Base-by-base conservation (phyloP, 495 filamentous ascomycete genomes). In the Xylaria flabelliformis region DNA sequence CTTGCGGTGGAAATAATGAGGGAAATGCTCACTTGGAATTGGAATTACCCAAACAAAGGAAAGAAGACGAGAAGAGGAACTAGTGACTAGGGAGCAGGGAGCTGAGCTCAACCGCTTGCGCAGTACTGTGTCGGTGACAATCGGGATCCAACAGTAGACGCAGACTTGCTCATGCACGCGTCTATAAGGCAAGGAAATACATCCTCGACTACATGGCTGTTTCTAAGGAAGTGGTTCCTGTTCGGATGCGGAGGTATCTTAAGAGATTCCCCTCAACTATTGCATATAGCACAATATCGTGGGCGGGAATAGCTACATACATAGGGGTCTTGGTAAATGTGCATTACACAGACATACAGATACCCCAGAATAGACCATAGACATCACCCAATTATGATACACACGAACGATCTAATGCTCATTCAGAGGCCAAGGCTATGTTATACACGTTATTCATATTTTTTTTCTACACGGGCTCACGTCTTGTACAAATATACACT, bases 401-500 rank as follows among this genome's bases (percentile, higher is more conserved):
- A 46, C 63, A 32, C 17, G 32, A 48, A 9, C 21, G 12, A 26
- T 26, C 9, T 21, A n/a, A 51, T 24, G 15, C 10, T 2, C 13
- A 42, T 15, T 2, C n/a, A 0, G 24, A 3, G 26, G 44, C 17
- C 17, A 19, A 21, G 64, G 24, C 29, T 46, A 48, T 56, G 66
- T 46, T 62, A 32, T 42, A 24, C 46, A 53, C 44, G 34, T 8
- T 71, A 5, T 65, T 63, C 12, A 19, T 15, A 12, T 42, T 41
- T 41, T 72, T 44, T 61, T 39, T 64, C 15, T 66, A 53, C 41
- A 72, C 41, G 21, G 34, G 21, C 29, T 51, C 61, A 51, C 56
- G 51, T 67, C 39, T 67, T 72, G 63, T 67, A 72, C 41, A 72
- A 58, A 59, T 72, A 61, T 67, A 66, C 63, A 67, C 51, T 24